phyloP scores from a whole-genome alignment of 441 rosid genomes.

The Adansonia madagascariensis region DNA sequence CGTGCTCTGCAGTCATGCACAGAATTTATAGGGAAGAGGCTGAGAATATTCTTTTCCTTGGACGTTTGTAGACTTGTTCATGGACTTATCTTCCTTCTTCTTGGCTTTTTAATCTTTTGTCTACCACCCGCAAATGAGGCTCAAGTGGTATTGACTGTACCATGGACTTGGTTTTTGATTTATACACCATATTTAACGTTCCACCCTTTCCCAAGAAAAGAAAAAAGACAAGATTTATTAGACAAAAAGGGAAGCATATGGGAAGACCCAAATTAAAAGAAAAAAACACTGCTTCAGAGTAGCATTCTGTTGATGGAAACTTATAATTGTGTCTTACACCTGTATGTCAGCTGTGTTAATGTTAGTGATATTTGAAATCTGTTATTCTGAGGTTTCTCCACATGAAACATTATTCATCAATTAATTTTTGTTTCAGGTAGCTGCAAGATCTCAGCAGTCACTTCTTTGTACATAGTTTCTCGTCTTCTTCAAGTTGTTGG shows the following conservation, averaged over 20 bases:
- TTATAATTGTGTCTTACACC: neutral
- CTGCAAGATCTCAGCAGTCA: conserved; percentile 48
- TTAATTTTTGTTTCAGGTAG: conserved; percentile 40
- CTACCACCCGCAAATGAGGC: conserved; percentile 5
- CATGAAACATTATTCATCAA: conserved; percentile 14
- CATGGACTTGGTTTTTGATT: conserved; percentile 30
- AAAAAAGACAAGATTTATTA: neutral
- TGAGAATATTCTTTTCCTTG: conserved; percentile 4
- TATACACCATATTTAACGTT: conserved; percentile 9
- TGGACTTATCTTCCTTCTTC: conserved; percentile 11
- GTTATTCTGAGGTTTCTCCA: neutral
- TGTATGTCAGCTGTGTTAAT: neutral
- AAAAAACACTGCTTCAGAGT: neutral
- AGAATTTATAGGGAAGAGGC: neutral
- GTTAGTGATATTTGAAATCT: conserved; percentile 7
- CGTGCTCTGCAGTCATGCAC: neutral
- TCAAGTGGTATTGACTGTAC: conserved; percentile 6
- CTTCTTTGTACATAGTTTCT: conserved; percentile 62
- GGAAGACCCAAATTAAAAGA: neutral
- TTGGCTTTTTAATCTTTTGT: neutral
- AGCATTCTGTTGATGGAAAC: conserved; percentile 9
- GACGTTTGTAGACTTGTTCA: conserved; percentile 6
- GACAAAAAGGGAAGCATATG: neutral
- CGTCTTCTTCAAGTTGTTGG: conserved; percentile 67
- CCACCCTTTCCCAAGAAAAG: conserved; percentile 6